Percentiles rank a stretch among this genome's conserved stretches.
These are phyloP conservation scores for Boeremia exigua DNA, from an alignment of 2,329 filamentous ascomycete genomes.

Conservation along the genomic window DNA sequence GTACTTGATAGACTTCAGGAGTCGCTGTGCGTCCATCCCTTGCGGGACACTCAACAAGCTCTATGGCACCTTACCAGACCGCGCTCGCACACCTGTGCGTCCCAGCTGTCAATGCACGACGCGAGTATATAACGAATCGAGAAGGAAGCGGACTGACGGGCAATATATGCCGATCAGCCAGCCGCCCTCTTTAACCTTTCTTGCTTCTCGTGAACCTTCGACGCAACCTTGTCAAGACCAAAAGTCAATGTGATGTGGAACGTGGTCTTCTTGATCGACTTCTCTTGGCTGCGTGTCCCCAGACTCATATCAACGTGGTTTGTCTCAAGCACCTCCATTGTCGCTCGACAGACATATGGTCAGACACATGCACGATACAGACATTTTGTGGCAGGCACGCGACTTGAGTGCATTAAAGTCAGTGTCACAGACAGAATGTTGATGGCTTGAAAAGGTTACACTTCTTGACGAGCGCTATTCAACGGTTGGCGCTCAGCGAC, in stretches of 20 bases:
- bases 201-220: not conserved
- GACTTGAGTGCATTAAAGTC: slow-evolving; percentile 2
- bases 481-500: slow-evolving; percentile 31
- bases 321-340: slow-evolving; percentile 5
- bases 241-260: no score
- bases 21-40: slow-evolving; percentile 14
- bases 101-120: slow-evolving; percentile 7
- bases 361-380: not conserved
- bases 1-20: not conserved
- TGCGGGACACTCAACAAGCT: slow-evolving; percentile 1
- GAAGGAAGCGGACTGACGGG: no score
- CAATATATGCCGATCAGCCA: not conserved
- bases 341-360: not conserved
- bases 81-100: slow-evolving; percentile 6
- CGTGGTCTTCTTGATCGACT: not conserved
- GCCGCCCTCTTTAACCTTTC: not conserved
- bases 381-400: slow-evolving; percentile 6
- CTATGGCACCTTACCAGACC: slow-evolving; percentile 3
- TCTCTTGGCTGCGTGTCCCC: no score
- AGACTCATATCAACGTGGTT: not conserved
- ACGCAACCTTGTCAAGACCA: not conserved
- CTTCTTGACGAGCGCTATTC: slow-evolving; percentile 16
- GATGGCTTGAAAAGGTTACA: slow-evolving; percentile 15
- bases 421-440: slow-evolving; percentile 9
- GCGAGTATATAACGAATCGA: not conserved